phyloP scores from a whole-genome alignment of 2,329 filamentous ascomycete species.

The Aspergillus oerlinghausenensis region DNA sequence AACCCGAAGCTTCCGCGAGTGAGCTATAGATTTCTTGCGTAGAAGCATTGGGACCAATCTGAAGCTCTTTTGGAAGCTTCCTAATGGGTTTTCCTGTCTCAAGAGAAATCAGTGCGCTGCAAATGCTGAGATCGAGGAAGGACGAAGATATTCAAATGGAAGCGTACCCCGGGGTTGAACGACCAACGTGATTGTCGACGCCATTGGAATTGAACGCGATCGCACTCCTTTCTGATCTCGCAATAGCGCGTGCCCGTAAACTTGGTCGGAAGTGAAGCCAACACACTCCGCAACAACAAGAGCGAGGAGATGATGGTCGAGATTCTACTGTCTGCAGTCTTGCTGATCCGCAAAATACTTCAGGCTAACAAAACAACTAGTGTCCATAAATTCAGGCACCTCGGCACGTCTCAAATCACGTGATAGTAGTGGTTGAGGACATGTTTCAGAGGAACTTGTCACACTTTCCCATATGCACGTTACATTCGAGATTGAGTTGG shows the following conservation, averaged over 20 bases:
- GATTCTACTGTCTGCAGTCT: background rate
- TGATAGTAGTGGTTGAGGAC: background rate
- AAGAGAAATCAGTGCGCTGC: conserved; percentile 11
- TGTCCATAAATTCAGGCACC: background rate
- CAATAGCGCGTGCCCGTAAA: background rate
- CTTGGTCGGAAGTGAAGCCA: background rate
- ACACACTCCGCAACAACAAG: background rate
- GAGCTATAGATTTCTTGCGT: conserved; percentile 54
- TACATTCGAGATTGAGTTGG: background rate
- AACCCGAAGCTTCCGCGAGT: conserved; percentile 51
- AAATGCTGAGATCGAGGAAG: background rate
- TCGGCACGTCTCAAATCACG: conserved; percentile 1
- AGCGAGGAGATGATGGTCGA: background rate
- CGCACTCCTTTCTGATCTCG: background rate
- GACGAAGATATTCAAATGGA: conserved; percentile 1
- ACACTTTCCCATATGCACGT: background rate
- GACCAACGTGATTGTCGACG: conserved; percentile 35
- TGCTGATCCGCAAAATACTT: background rate
- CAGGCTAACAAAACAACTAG: background rate
- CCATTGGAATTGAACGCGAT: conserved; percentile 21
- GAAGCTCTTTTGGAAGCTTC: conserved; percentile 54
- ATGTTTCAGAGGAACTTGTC: background rate
- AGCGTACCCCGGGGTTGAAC: conserved; percentile 41
- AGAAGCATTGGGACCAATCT: conserved; percentile 48
- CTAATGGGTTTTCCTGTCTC: conserved; percentile 57